Conservation (phyloP, 1,284 basidiomycete species). For the Dichomitus squalens region DNA sequence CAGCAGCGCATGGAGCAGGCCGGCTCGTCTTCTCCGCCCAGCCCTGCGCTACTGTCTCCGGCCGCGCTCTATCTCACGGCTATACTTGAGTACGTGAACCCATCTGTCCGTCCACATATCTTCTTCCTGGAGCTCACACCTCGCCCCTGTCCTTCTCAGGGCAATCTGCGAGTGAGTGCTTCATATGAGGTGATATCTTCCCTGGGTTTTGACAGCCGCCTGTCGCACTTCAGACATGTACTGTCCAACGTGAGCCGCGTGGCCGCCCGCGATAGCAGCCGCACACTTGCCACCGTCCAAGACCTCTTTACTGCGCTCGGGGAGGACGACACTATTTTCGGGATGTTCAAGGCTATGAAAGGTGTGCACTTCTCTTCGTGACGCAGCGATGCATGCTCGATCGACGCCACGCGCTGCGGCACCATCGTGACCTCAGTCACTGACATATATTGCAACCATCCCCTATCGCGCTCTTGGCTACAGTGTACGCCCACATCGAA, state of each 20-base stretch:
- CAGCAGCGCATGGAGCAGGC: slow-evolving; percentile 54
- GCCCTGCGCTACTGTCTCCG: slow-evolving; percentile 67
- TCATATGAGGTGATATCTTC: not conserved
- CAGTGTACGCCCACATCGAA: slow-evolving; percentile 81
- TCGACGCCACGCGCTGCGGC: not conserved
- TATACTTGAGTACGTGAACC: slow-evolving; percentile 80
- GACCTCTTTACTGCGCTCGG: slow-evolving; percentile 86
- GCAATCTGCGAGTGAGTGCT: slow-evolving; percentile 80
- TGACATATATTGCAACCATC: not conserved
- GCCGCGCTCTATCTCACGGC: slow-evolving; percentile 89
- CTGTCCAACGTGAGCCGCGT: slow-evolving; percentile 83
- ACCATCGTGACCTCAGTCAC: not conserved
- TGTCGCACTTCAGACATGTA: slow-evolving; percentile 61
- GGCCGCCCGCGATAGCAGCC: slow-evolving; percentile 81
- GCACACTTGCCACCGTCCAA: slow-evolving; percentile 71
- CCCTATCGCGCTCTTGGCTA: not conserved
- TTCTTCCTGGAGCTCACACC: slow-evolving; percentile 9
- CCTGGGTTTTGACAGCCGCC: not conserved
- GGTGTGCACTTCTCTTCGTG: slow-evolving; percentile 46
- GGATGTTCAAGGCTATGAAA: slow-evolving; percentile 84
- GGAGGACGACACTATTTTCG: slow-evolving; percentile 85
- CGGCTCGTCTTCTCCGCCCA: slow-evolving; percentile 50
- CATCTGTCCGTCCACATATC: slow-evolving; percentile 18
- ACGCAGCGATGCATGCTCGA: not conserved
- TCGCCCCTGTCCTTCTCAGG: slow-evolving; percentile 40